Evolutionary conservation across 805 yeast species (phyloP), one percentile per base, ranked within the genome.

Genomic region (Candida vaughaniae): DNA sequence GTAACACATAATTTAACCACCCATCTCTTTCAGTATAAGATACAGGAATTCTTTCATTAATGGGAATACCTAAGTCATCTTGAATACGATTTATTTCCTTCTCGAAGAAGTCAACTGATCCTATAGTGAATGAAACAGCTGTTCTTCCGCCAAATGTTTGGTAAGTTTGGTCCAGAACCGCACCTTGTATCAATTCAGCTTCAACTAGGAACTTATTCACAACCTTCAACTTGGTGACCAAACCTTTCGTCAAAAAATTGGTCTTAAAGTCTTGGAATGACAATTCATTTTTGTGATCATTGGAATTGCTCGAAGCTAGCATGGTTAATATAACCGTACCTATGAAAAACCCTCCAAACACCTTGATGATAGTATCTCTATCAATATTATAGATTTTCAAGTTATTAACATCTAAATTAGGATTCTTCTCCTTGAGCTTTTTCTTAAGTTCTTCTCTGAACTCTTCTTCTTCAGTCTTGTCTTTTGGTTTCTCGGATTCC

Each of bases 211-310:
- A 75, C 48, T 78, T 80, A 62, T 89, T 88, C 22, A 86, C 73
- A 33, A 89, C 95, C 34, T 73, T 71, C 31, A 89, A 69, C 45
- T 75, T 78, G 33, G 82, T 78, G 25, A 90, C 96, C 33, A 80
- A 71, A 4, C 95, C 95, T 47, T 77, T 78, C 45, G 83, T 87
- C 20, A 90, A 66, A 47, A 84, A 82, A 40, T 81, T 77, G n/a
- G 82, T 71, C 57, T 84, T 83, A 70, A 90, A 89, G 53, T 87
- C 95, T 64, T 87, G 95, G 70, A 81, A 83, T 1, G 90, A 61
- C 36, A 66, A 55, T 38, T 63, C 66, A 36, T 62, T 55, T 28
- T 39, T 45, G 25, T 52, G 53, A 9, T 32, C 41, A 8, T 39
- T 33, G 3, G 25, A 29, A 20, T 20, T 41, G 35, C 31, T 29